Conservation (phyloP, 2,329 filamentous ascomycete genomes). For the Penicillium thymicola region DNA sequence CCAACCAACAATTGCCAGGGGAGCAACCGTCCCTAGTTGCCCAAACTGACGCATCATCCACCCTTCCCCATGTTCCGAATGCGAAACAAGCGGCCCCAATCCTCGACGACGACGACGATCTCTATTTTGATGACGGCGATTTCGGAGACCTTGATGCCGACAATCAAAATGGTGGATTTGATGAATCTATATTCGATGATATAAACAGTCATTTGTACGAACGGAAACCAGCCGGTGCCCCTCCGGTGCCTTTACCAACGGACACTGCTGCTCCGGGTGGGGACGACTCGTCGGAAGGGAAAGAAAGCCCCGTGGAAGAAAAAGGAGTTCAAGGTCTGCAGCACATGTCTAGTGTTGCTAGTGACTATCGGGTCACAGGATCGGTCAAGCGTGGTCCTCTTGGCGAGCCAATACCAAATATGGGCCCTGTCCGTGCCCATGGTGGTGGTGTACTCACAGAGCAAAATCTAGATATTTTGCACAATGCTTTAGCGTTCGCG, state of each 20-base stretch:
- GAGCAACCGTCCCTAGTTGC: neutral
- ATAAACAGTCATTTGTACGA: slow-evolving; percentile 45
- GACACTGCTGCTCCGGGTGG: neutral
- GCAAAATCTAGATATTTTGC: slow-evolving; percentile 67
- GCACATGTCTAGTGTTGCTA: slow-evolving; percentile 37
- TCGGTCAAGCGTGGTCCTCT: slow-evolving; percentile 24
- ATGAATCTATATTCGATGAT: slow-evolving; percentile 50
- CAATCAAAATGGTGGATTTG: slow-evolving; percentile 37
- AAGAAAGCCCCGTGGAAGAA: slow-evolving; percentile 13
- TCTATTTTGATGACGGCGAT: slow-evolving; percentile 49
- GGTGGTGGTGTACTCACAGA: slow-evolving; percentile 47
- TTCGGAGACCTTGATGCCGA: slow-evolving; percentile 41
- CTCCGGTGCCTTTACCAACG: slow-evolving; percentile 7
- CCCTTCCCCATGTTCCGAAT: neutral
- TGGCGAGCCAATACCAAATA: slow-evolving; percentile 26
- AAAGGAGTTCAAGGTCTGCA: slow-evolving; percentile 22
- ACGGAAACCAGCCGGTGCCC: slow-evolving; percentile 28
- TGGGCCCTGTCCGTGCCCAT: slow-evolving; percentile 36
- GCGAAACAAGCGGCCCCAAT: slow-evolving; percentile 7
- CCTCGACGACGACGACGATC: slow-evolving; percentile 37
- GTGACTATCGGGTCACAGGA: slow-evolving; percentile 26
- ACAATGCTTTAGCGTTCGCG: slow-evolving; percentile 78
- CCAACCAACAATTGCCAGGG: neutral
- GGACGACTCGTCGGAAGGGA: slow-evolving; percentile 11
- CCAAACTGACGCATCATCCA: neutral